Evolutionary conservation across 2,329 filamentous ascomycete species (phyloP).

Genomic region (Botrytis fragariae): DNA sequence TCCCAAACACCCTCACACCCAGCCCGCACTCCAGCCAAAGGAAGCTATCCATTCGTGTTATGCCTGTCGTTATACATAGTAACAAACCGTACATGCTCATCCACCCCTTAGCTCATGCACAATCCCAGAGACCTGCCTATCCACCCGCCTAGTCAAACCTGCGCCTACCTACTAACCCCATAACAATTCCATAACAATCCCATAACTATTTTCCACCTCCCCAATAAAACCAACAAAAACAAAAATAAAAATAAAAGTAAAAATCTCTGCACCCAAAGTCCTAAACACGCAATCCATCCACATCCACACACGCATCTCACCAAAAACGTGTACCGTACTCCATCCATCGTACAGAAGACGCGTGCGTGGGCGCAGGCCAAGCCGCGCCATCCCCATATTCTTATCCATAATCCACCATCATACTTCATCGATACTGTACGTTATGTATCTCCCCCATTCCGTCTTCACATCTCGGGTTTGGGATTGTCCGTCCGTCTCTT

Average conservation of each 20-base stretch:
- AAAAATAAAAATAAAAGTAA: neutral
- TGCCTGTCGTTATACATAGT: neutral
- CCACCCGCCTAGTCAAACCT: neutral
- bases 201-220: neutral
- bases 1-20: too few species aligned
- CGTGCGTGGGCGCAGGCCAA: too few species aligned
- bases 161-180: neutral
- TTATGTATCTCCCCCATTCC: too few species aligned
- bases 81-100: neutral
- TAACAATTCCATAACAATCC: neutral
- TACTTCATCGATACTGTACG: too few species aligned
- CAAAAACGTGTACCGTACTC: too few species aligned
- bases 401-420: too few species aligned
- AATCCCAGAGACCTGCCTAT: neutral
- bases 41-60: neutral
- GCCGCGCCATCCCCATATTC: too few species aligned
- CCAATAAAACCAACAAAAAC: too few species aligned
- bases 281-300: slow-evolving; percentile 3
- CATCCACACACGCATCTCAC: neutral
- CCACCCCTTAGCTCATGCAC: neutral
- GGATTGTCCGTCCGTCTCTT: too few species aligned
- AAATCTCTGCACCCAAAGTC: neutral
- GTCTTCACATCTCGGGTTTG: too few species aligned
- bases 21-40: neutral
- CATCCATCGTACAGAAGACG: too few species aligned